Base-by-base conservation (phyloP, 352 stramenopile species). In the Vaucheria bursata region DNA sequence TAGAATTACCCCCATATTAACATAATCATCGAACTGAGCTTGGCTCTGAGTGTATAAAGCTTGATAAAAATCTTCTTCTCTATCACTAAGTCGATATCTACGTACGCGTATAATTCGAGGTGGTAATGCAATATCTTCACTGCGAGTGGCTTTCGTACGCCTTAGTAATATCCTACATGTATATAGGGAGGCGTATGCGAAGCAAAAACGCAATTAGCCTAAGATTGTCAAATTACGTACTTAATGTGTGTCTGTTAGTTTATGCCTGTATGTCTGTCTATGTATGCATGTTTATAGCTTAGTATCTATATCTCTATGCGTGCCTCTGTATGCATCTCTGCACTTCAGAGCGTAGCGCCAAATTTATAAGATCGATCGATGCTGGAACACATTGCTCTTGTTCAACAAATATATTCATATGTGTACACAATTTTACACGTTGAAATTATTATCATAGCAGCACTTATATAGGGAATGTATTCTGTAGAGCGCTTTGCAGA, bases 11-110 rank as follows among this genome's bases (percentile, higher is more conserved):
- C 96, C 96, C 18, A 89, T 91, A 38, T 92, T 90, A 31, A 99
- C 93, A 82, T 98, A 99, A 5, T 96, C 97, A 87, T 98, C 93
- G 85, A 99, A 99, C 77, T 97, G 92, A 7, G 92, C 92, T 85
- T 97, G 91, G 38, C 91, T 97, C 79, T 98, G 92, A 0, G 93
- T 99, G 87, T 98, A 99, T 49, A 95, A 82, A 0, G 95, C 94
- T 82, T 98, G 90, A 85, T 99, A 99, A 80, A 99, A 99, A 85
- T 99, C 77, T 64, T 82, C 77, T 68, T 82, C 77, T 68, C 66
- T 74, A 53, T 82, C 77, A 53, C 77, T 76, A 2, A 82, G 77
- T 36, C 72, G 49, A 72, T 82, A 65, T 34, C 77, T 53, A 34
- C 77, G 52, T 18, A 82, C 72, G 12, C 71, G 73, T 25, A 97